These are phyloP conservation scores for Cercospora janseana DNA, from an alignment of 2,329 filamentous ascomycete species.

Conservation along the genomic window DNA sequence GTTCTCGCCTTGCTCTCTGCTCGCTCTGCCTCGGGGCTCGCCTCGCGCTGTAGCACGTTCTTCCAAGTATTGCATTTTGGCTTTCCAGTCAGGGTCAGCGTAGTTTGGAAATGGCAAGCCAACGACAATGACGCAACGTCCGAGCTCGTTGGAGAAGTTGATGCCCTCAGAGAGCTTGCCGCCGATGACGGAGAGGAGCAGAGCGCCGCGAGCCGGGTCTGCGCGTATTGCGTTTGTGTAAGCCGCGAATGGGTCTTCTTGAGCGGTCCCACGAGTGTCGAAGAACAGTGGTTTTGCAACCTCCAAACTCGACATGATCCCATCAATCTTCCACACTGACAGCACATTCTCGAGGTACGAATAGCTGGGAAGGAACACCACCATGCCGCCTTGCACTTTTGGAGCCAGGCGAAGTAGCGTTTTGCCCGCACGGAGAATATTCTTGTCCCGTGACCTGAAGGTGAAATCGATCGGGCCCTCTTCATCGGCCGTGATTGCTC, in stretches of 20 bases:
- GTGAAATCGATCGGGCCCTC: constrained; percentile 75
- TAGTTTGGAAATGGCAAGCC: constrained; percentile 92
- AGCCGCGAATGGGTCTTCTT: constrained; percentile 68
- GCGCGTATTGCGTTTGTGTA: constrained; percentile 66
- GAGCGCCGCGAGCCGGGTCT: constrained; percentile 58
- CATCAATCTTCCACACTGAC: constrained; percentile 41
- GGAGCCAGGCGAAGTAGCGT: constrained; percentile 70
- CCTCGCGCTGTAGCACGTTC: constrained; percentile 47
- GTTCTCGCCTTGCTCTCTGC: constrained; percentile 86
- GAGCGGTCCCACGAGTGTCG: constrained; percentile 54
- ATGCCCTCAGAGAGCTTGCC: constrained; percentile 97
- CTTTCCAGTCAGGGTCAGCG: constrained; percentile 86
- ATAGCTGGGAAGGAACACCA: constrained; percentile 96
- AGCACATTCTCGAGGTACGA: constrained; percentile 76
- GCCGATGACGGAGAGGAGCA: constrained; percentile 87
- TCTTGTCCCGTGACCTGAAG: constrained; percentile 70
- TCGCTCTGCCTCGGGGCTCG: constrained; percentile 48
- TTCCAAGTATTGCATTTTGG: constrained; percentile 84
- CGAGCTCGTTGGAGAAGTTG: constrained; percentile 90
- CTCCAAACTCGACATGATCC: constrained; percentile 32
- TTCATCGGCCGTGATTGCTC: constrained; percentile 58
- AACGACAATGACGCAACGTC: constrained; percentile 85
- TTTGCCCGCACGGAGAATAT: constrained; percentile 68
- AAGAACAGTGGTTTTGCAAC: constrained; percentile 50
- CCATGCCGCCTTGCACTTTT: constrained; percentile 80